These are phyloP conservation scores for Pulveroboletus ravenelii DNA, from an alignment of 768 basidiomycete species.

Conservation along the genomic window DNA sequence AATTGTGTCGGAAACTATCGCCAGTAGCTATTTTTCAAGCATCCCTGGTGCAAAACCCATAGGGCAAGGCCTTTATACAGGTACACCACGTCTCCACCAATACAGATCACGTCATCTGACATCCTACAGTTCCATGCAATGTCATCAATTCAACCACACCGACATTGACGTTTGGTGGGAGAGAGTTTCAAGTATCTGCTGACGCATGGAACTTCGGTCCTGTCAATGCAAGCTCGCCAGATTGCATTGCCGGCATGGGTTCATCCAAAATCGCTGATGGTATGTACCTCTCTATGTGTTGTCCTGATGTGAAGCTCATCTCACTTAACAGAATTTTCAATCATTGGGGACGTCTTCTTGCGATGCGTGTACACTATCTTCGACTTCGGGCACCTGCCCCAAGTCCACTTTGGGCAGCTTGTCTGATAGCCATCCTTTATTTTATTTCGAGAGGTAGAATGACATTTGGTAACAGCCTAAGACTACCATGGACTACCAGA, in stretches of 20 bases:
- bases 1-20: constrained; percentile 14
- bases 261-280: neutral
- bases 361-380: constrained; percentile 23
- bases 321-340: constrained; percentile 11
- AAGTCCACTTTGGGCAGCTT: constrained; percentile 36
- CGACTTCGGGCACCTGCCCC: constrained; percentile 21
- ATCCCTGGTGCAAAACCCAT: constrained; percentile 20
- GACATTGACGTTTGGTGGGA: constrained; percentile 32
- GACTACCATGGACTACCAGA: neutral
- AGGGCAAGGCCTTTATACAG: constrained; percentile 25
- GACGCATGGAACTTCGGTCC: constrained; percentile 38
- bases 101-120: neutral
- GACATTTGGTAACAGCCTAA: neutral
- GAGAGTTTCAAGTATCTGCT: constrained; percentile 29
- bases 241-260: constrained; percentile 32
- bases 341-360: constrained; percentile 29
- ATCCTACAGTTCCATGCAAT: constrained; percentile 14
- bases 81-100: constrained; percentile 6
- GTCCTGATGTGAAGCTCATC: neutral
- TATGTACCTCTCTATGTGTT: neutral
- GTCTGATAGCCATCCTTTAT: neutral
- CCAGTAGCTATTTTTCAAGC: constrained; percentile 19
- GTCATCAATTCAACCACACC: constrained; percentile 17
- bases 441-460: neutral
- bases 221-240: constrained; percentile 4